A percentile compares a stretch with the other conserved stretches of the same genome.
phyloP scores from a whole-genome alignment of 768 basidiomycete genomes.

The Pilatotrama ljubarskyi region DNA sequence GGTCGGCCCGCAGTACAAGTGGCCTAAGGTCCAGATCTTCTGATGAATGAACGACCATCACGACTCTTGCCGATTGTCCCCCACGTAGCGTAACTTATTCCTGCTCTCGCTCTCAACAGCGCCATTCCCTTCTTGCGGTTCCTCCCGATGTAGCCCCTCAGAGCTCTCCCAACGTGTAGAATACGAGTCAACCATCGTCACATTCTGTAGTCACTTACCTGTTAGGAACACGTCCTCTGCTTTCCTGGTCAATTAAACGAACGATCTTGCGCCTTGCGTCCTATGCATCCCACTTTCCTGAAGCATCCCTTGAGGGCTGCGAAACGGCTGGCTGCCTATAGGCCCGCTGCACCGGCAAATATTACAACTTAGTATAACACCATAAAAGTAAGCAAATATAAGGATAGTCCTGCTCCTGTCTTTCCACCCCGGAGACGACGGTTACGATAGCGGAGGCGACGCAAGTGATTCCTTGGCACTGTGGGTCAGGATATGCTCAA shows the following conservation, averaged over 20 bases:
- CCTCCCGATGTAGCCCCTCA: conserved; percentile 14
- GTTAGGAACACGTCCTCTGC: neutral
- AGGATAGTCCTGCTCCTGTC: conserved; percentile 1
- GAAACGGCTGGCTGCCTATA: neutral
- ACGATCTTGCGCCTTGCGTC: neutral
- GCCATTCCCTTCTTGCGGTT: conserved; percentile 6
- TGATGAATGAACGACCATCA: conserved; percentile 15
- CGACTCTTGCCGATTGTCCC: neutral
- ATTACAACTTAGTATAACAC: conserved; percentile 8
- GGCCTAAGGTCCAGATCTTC: conserved; percentile 55
- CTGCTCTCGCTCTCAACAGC: conserved; percentile 26
- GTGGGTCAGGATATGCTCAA: conserved; percentile 8
- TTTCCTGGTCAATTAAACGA: neutral
- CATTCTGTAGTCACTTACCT: conserved; percentile 22
- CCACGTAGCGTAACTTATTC: conserved; percentile 13
- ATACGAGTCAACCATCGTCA: conserved; percentile 30
- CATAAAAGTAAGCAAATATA: conserved; percentile 12
- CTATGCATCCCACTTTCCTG: too few species aligned
- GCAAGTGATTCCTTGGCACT: conserved; percentile 58
- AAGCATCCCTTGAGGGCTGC: neutral
- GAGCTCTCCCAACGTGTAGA: conserved; percentile 21
- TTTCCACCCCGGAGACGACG: neutral
- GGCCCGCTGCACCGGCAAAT: neutral
- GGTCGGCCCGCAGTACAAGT: conserved; percentile 58
- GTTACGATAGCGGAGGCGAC: conserved; percentile 62